Evolutionary conservation across 139 green algal genomes (phyloP), one percentile per base, ranked within the genome.

Genomic region (Chlorella vulgaris): DNA sequence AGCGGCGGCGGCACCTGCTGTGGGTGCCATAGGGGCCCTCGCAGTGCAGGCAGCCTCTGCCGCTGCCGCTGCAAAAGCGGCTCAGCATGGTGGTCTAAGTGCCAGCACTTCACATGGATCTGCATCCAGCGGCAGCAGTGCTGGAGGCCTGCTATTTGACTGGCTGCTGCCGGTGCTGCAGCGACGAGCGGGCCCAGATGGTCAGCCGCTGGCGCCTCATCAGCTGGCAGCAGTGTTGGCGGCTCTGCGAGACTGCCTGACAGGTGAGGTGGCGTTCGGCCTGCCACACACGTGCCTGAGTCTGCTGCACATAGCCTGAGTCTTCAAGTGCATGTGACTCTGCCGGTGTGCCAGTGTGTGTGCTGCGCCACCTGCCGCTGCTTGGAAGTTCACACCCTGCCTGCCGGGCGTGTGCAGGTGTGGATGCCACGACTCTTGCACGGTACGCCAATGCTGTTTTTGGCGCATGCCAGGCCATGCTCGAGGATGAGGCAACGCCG

Each of bases 11-110:
- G 82, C 82, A 0, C 81, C 81, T 3, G 62, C 83, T 26, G 77
- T 89, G 21, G 85, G 85, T n/a, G 67, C 74, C 10, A 81, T 89
- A 28, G 85, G 85, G 39, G 85, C 85, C 15, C 55, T 89, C 42
- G 78, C 81, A 21, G 78, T 70, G 5, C 80, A 80, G 69, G 70
- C 80, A 0, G 62, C 69, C 26, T 69, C 70, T 7, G 69, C 80
- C 4, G 69, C 69, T 0, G 38, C 58, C 19, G 53, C 65, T 24
- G 63, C 76, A 22, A 53, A 35, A 26, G 31, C 39, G 24, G n/a
- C 61, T 15, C 28, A 35, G n/a, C 0, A 40, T 24, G 40, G 38
- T 51, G 28, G 36, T 35, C 24, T n/a, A 2, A 21, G 35, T 33
- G 29, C 47, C 4, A 15, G 65, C 43, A 15, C 36, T 38, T 70